Evolutionary conservation across 331 rosid species (phyloP).

Genomic region (Pyrus hybrid): DNA sequence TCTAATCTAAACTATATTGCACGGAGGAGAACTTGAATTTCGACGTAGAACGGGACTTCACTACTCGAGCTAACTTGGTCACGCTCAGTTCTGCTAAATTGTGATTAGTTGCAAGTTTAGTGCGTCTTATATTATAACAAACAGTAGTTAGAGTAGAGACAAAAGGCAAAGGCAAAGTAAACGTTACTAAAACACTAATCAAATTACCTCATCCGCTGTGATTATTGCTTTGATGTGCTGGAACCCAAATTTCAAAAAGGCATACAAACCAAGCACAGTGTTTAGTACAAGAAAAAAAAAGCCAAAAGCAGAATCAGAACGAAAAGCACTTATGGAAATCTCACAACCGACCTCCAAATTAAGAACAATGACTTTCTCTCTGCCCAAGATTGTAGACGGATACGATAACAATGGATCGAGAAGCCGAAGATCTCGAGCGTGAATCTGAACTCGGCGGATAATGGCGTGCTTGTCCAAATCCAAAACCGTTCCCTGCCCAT

Average conservation of each 20-base stretch:
- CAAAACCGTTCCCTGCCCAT: conserved; percentile 39
- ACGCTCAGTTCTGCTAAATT: too few relatives aligned
- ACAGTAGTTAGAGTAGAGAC: not conserved
- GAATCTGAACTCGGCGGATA: conserved; percentile 66
- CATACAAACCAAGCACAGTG: not conserved
- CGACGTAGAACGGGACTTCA: too few relatives aligned
- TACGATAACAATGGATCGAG: conserved; percentile 78
- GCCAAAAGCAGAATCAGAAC: not conserved
- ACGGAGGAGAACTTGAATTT: too few relatives aligned
- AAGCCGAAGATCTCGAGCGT: conserved; percentile 88
- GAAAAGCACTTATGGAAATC: not conserved
- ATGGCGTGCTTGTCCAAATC: conserved; percentile 84
- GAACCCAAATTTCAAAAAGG: conserved; percentile 15
- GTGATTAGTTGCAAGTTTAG: too few relatives aligned
- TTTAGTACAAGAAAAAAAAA: not conserved
- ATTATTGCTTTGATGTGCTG: conserved; percentile 94
- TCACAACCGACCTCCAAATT: conserved; percentile 64
- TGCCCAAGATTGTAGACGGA: conserved; percentile 81
- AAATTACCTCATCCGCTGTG: conserved; percentile 73
- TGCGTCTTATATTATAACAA: too few relatives aligned
- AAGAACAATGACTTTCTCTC: conserved; percentile 89
- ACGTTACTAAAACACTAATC: not conserved
- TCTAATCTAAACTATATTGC: too few relatives aligned
- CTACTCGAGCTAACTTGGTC: too few relatives aligned
- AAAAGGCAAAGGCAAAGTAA: not conserved